Percentiles rank a stretch among this genome's conserved stretches.
phyloP scores from a whole-genome alignment of 352 stramenopile species.

The Phytophthora pseudosyringae region DNA sequence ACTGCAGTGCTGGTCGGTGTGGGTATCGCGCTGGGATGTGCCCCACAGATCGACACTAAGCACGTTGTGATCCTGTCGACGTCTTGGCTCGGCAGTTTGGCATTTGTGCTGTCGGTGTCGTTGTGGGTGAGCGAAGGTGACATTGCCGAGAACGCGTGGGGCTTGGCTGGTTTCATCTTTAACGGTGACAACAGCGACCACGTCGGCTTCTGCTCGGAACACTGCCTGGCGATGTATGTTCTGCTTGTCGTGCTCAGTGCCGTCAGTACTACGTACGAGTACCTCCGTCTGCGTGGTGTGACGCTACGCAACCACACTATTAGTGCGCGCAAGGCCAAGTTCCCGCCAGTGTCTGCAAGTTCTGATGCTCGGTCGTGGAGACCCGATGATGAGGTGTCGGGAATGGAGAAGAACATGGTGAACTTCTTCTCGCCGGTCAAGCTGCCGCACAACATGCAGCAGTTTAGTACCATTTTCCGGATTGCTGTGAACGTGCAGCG shows the following conservation, averaged over 20 bases:
- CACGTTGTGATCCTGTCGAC: constrained; percentile 75
- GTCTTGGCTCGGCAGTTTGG: constrained; percentile 65
- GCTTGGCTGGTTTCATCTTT: constrained; percentile 72
- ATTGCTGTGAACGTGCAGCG: constrained; percentile 88
- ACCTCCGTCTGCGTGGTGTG: constrained; percentile 47
- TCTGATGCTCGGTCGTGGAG: constrained; percentile 81
- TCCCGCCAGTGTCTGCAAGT: constrained; percentile 71
- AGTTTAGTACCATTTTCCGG: constrained; percentile 83
- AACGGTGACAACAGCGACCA: constrained; percentile 51
- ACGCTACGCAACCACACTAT: constrained; percentile 37
- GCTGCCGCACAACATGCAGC: constrained; percentile 83
- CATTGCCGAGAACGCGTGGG: constrained; percentile 69
- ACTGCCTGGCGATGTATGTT: constrained; percentile 71
- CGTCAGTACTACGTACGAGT: constrained; percentile 51
- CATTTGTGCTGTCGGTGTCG: constrained; percentile 77
- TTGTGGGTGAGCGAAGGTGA: constrained; percentile 68
- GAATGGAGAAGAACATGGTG: constrained; percentile 50
- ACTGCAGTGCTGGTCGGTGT: constrained; percentile 49
- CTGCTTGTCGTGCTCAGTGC: constrained; percentile 53
- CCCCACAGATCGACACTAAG: constrained; percentile 50
- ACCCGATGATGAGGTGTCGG: constrained; percentile 37
- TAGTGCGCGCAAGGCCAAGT: constrained; percentile 46
- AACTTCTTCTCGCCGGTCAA: constrained; percentile 86
- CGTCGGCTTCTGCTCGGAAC: constrained; percentile 59
- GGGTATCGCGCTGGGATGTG: constrained; percentile 52